Evolutionary conservation across 495 filamentous ascomycete genomes (phyloP), one percentile per base, ranked within the genome.

Genomic region (Halenospora varia): DNA sequence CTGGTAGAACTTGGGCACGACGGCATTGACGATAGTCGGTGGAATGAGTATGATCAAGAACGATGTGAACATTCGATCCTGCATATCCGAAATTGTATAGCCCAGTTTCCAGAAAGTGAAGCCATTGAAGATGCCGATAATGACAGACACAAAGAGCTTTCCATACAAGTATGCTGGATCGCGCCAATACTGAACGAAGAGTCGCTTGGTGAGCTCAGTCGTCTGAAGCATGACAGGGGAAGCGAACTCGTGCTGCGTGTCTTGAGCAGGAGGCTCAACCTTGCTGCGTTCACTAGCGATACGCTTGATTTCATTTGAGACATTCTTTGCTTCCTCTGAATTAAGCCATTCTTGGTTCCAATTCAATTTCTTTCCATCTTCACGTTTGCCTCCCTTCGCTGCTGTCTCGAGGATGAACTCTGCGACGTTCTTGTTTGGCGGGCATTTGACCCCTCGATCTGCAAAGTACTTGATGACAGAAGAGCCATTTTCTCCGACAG

Each of bases 331-430:
- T 47, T 88, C 71, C 8, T 81, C 64, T 0, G 86, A 89, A 44
- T 78, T 80, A 44, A 72, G 72, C 88, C 88, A 91, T 68, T 88
- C 84, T 48, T 87, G 77, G 65, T 83, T 84, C 88, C 88, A 91
- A 66, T 88, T 76, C 10, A 84, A 62, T 26, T 70, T 61, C 60
- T 77, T 79, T 46, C 82, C 78, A 57, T 83, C 73, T 46, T 71
- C 61, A 23, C 75, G 64, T 58, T 75, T 71, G 25, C 72, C 73
- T 4, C 77, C 70, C 62, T 88, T 89, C 6, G 87, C 84, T 25
- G 88, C 88, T 0, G 85, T 88, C 62, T 95, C 89, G 2, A 96
- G 77, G 35, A 96, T 88, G 70, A 91, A 92, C 66, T 96, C 91
- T 24, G 91, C 91, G 11, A 89, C 79, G 20, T 64, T 67, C 73